Conservation (phyloP, 306 rosid genomes). For the Sicyos edulis region DNA sequence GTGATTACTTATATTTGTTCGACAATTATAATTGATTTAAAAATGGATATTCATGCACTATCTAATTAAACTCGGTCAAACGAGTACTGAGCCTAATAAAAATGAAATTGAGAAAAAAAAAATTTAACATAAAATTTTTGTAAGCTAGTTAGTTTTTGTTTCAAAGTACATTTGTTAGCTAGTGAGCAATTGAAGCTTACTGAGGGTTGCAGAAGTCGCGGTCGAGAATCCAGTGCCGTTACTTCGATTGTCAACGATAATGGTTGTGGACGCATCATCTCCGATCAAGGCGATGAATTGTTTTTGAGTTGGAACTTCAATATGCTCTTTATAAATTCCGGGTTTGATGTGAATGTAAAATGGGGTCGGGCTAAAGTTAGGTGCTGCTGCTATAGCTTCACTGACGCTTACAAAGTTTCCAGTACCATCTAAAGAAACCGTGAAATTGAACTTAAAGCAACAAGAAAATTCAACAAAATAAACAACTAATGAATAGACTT, state of each 20-base stretch:
- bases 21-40: too few species aligned
- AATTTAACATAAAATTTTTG: too few species aligned
- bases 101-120: too few species aligned
- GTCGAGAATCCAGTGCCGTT: not conserved
- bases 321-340: not conserved
- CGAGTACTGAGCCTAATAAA: too few species aligned
- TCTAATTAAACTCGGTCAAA: too few species aligned
- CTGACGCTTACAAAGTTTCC: not conserved
- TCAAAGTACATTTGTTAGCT: too few species aligned
- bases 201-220: not conserved
- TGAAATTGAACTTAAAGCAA: not conserved
- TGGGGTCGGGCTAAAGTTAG: not conserved
- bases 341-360: conserved; percentile 6
- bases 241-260: not conserved
- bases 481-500: not conserved
- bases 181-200: not conserved
- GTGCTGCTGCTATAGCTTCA: conserved; percentile 7
- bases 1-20: too few species aligned
- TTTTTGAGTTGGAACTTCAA: not conserved
- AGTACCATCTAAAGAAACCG: not conserved
- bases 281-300: not conserved
- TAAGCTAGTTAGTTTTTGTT: too few species aligned
- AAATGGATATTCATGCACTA: too few species aligned
- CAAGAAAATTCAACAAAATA: not conserved
- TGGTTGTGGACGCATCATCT: not conserved